phyloP scores from a whole-genome alignment of 345 rosid genomes.

The Linum usitatissimum region DNA sequence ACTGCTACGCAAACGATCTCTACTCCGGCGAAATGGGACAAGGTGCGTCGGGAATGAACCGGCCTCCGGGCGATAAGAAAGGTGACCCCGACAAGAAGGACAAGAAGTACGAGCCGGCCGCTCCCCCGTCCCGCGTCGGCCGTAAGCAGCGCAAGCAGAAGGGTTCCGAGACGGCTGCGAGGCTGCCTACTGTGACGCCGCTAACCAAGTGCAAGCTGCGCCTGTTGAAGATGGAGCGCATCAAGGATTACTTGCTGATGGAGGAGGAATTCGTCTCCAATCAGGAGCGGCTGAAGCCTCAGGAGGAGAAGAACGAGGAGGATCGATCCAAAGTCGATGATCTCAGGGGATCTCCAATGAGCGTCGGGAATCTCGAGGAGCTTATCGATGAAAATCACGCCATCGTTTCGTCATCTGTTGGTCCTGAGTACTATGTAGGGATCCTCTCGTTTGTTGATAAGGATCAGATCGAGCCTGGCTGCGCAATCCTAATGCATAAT shows the following conservation, averaged over 20 bases:
- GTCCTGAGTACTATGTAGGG: slow-evolving; percentile 23
- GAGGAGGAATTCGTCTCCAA: slow-evolving; percentile 24
- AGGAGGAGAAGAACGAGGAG: slow-evolving; percentile 22
- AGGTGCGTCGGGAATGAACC: slow-evolving; percentile 15
- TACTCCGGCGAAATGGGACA: slow-evolving; percentile 9
- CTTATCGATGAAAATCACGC: slow-evolving; percentile 24
- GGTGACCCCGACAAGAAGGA: slow-evolving; percentile 17
- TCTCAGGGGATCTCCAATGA: slow-evolving; percentile 8
- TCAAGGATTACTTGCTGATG: slow-evolving; percentile 24
- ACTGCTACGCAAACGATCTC: no score
- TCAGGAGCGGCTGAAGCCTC: slow-evolving; percentile 24
- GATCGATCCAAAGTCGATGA: slow-evolving; percentile 11
- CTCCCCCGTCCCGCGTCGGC: slow-evolving; percentile 17
- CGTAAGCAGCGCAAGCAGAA: slow-evolving; percentile 20
- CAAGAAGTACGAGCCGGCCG: slow-evolving; percentile 22
- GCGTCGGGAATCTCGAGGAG: slow-evolving; percentile 23
- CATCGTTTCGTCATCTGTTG: slow-evolving; percentile 20
- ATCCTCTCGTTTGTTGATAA: slow-evolving; percentile 22
- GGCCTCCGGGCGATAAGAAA: slow-evolving; percentile 18
- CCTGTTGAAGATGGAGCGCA: slow-evolving; percentile 18
- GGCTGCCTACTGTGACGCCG: slow-evolving; percentile 17
- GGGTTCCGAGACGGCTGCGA: slow-evolving; percentile 17
- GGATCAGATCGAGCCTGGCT: slow-evolving; percentile 34
- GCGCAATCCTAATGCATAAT: slow-evolving; percentile 31
- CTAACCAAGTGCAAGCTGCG: slow-evolving; percentile 20